A percentile compares a stretch with the other conserved stretches of the same genome.
These are phyloP conservation scores for Solanum habrochaites DNA, from an alignment of 257 asterid species.

Conservation along the genomic window DNA sequence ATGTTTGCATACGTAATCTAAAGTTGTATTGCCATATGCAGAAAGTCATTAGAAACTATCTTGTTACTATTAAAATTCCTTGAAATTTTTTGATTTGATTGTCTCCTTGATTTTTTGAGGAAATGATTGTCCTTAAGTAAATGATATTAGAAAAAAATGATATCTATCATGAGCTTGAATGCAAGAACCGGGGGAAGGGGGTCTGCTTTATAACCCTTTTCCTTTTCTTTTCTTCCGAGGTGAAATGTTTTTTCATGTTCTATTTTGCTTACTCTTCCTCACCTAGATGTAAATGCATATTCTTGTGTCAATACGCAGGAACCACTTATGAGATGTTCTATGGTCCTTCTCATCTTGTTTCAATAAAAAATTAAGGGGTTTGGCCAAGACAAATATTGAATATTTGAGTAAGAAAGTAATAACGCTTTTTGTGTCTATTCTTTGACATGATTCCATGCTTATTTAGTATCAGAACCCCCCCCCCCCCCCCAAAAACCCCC, in stretches of 20 bases:
- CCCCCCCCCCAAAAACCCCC: no score
- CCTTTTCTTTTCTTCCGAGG: neutral
- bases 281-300: constrained; percentile 42
- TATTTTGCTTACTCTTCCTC: neutral
- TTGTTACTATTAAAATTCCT: neutral
- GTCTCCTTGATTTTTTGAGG: neutral
- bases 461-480: neutral
- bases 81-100: neutral
- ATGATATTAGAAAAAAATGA: neutral
- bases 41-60: neutral
- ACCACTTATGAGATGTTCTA: constrained; percentile 61
- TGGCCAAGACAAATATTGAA: constrained; percentile 74
- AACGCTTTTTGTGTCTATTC: neutral
- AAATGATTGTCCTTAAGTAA: neutral
- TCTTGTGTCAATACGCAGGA: constrained; percentile 87
- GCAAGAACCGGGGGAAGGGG: neutral
- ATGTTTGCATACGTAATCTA: neutral
- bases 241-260: neutral
- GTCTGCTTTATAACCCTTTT: neutral
- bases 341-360: constrained; percentile 77
- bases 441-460: neutral
- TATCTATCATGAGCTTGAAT: neutral
- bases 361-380: constrained; percentile 85
- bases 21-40: neutral
- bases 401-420: constrained; percentile 71